phyloP scores from a whole-genome alignment of 1,284 basidiomycete genomes.

The Ceratobasidium sp. region DNA sequence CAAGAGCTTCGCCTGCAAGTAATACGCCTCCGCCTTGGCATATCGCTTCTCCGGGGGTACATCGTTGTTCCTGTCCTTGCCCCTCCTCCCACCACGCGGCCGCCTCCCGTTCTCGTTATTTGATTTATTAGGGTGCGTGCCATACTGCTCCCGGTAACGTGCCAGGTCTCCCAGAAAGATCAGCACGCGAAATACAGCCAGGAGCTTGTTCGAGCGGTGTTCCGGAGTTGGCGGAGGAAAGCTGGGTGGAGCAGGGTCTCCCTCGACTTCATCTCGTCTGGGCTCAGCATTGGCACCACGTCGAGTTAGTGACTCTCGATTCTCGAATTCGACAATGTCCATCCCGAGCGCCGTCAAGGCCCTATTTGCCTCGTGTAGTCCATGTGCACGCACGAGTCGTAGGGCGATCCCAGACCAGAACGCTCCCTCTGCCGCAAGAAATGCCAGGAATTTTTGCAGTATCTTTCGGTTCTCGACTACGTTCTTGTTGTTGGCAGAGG shows the following conservation, averaged over 20 bases:
- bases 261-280: conserved; percentile 26
- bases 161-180: conserved; percentile 95
- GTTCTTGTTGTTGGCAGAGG: conserved; percentile 63
- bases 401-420: conserved; percentile 86
- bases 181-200: conserved; percentile 86
- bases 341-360: conserved; percentile 72
- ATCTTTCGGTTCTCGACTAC: conserved; percentile 85
- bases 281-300: conserved; percentile 46
- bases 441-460: conserved; percentile 87
- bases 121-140: conserved; percentile 64
- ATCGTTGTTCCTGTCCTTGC: conserved; percentile 56
- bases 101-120: conserved; percentile 25
- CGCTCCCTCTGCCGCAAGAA: conserved; percentile 86
- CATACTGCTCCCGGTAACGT: conserved; percentile 91
- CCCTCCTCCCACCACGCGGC: conserved; percentile 36
- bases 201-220: conserved; percentile 72
- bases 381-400: conserved; percentile 78
- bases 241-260: conserved; percentile 11
- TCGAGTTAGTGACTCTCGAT: conserved; percentile 43
- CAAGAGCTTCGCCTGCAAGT: conserved; percentile 84
- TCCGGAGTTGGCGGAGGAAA: conserved; percentile 62
- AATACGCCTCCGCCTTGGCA: conserved; percentile 79
- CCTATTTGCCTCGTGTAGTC: conserved; percentile 69
- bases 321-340: conserved; percentile 48
- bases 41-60: conserved; percentile 72